Base-by-base conservation (phyloP, 2,329 filamentous ascomycete genomes). In the Fusarium ramigenum region DNA sequence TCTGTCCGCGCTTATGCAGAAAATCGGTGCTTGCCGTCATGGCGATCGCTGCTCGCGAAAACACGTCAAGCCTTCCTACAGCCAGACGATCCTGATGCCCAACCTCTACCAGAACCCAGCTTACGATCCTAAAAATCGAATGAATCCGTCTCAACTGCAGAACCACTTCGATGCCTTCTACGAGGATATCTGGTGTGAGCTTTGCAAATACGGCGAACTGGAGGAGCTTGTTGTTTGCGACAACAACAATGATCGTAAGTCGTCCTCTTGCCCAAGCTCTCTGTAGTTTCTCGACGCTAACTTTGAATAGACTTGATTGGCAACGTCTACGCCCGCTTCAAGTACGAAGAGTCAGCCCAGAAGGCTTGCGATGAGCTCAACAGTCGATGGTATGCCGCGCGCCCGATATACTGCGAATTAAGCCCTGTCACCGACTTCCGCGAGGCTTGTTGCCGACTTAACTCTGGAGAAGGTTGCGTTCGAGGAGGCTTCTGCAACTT, bases 81-180 rank as follows among this genome's bases (percentile, higher is more conserved):
- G 90, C 73, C 96, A 99, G 85, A 99, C 96, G 25, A 95, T 99
- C 84, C 93, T 99, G 76, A 94, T 99, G 82, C 96, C 96, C 52
- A 98, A 97, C 84, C 93, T 99, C 78, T 99, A 99, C 89, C 96
- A 98, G 85, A 99, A 99, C 88, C 96, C 96, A 16, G 94, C 95
- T 73, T 97, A 97, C 90, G 95, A 98, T 83, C 92, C 93, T 53
- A 97, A 97, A 87, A 96, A 92, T 88, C 96, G 95, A 86, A 97
- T 99, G 93, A 98, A 97, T 85, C 87, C 95, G 11, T 92, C 91
- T 77, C 96, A 99, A 87, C 92, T 98, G 82, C 96, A 98, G 85
- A 97, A 97, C 87, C 96, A 99, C 89, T 99, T 99, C 82, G 96
- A 99, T 84, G 96, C 96, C 80, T 99, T 99, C 84, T 99, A 99